A percentile compares a stretch with the other conserved stretches of the same genome.
These are phyloP conservation scores for Jimgerdemannia lactiflua DNA, from an alignment of 192 early-diverging fungal genomes.

Conservation along the genomic window DNA sequence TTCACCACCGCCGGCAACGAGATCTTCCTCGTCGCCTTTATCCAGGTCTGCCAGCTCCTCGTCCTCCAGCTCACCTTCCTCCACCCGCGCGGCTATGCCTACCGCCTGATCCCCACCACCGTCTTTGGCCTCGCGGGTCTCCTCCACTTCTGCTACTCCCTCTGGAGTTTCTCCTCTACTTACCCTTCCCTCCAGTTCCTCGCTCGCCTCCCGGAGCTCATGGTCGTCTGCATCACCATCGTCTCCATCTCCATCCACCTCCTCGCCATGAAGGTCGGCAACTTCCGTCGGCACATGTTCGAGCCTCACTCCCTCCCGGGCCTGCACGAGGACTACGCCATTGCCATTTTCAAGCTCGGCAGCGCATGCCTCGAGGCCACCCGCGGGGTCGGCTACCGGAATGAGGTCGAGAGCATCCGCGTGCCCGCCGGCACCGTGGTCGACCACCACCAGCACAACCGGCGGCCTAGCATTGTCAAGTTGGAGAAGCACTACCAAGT, in stretches of 20 bases:
- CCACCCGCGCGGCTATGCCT: slow-evolving; percentile 32
- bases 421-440: slow-evolving; percentile 39
- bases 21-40: slow-evolving; percentile 37
- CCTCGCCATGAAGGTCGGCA: slow-evolving; percentile 35
- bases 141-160: slow-evolving; percentile 33
- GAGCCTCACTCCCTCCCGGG: slow-evolving; percentile 35
- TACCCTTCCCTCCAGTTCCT: slow-evolving; percentile 41
- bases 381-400: slow-evolving; percentile 36
- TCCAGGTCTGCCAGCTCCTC: slow-evolving; percentile 38
- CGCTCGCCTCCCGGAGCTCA: slow-evolving; percentile 40
- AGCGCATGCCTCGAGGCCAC: slow-evolving; percentile 44
- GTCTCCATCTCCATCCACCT: slow-evolving; percentile 13
- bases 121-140: slow-evolving; percentile 40
- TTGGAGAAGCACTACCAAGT: background rate
- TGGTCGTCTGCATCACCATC: slow-evolving; percentile 36
- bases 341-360: slow-evolving; percentile 45
- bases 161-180: slow-evolving; percentile 23
- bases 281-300: slow-evolving; percentile 42
- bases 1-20: slow-evolving; percentile 32
- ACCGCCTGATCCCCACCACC: slow-evolving; percentile 35
- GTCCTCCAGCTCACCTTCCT: slow-evolving; percentile 37
- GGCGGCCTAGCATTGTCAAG: background rate
- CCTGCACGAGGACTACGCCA: slow-evolving; percentile 36
- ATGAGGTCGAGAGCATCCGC: slow-evolving; percentile 37
- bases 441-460: slow-evolving; percentile 5